Base-by-base conservation (phyloP, 2,329 filamentous ascomycete species). In the Xylaria sp. region DNA sequence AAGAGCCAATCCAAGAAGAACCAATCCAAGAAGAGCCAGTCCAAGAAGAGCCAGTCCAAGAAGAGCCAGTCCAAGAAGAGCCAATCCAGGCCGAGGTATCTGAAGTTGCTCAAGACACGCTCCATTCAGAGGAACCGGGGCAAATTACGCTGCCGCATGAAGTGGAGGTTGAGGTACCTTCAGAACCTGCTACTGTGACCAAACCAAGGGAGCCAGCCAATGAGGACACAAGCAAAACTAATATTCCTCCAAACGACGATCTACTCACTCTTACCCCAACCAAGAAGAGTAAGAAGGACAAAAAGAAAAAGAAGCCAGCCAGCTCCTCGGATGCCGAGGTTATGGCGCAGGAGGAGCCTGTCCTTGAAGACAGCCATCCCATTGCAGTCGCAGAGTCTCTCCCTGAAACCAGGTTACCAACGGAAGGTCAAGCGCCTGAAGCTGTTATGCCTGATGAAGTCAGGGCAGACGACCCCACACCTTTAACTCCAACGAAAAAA, bases 201-300 rank as follows among this genome's bases (percentile, higher is more conserved):
- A 36, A 55, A 27, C 45, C 47, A 47, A 42, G 9, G 13, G 54
- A 61, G 44, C 25, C 31, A 38, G 20, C n/a, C 3, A 56, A 50
- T 3, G 49, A 62, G 25, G 64, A 69, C 9, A 13, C 27, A 51
- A n/a, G 44, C 17, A 33, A 44, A 25, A 11, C 9, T 11, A 71
- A 73, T 50, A 63, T 72, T 36, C 20, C 55, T 31, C n/a, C 44
- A 39, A 45, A 33, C 6, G 45, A 58, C 2, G 45, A 62, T 17
- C 25, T 49, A 1, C 22, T 45, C 3, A 31, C 7, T 25, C 44
- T 66, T 38, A 66, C 65, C 31, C 39, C 61, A 50, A 47, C 55
- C 13, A 65, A 68, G 17, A 64, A 67, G 3, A 75, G 72, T 51
- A 76, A 76, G 63, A 73, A 73, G 61, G 78, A 77, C 66, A 79